A percentile compares a stretch with the other conserved stretches of the same genome.
Evolutionary conservation across 139 green algal genomes (phyloP).

Genomic region (Chloropicon primus): DNA sequence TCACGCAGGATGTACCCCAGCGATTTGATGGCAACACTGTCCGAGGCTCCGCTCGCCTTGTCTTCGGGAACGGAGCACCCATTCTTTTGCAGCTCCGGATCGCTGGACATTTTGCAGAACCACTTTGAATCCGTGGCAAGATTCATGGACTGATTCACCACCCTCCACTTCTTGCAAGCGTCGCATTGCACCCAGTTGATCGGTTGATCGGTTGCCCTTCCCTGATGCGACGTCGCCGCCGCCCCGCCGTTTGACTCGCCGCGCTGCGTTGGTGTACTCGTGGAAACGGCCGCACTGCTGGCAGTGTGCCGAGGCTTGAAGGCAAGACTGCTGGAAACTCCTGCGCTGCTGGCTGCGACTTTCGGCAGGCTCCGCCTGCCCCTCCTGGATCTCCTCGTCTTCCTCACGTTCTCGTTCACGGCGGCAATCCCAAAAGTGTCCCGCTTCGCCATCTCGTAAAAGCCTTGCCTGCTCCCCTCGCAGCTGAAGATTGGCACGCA

Average conservation of each 20-base stretch:
- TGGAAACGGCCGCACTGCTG: too few species aligned
- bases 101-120: conserved; percentile 50
- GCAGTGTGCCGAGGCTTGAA: too few species aligned
- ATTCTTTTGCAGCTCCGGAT: conserved; percentile 1
- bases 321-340: too few species aligned
- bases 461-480: background rate
- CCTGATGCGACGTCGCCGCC: too few species aligned
- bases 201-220: background rate
- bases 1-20: background rate
- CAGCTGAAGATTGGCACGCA: background rate
- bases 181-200: conserved; percentile 47
- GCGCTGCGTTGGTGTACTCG: too few species aligned
- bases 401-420: too few species aligned
- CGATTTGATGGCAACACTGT: background rate
- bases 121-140: conserved; percentile 19
- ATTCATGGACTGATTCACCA: conserved; percentile 16
- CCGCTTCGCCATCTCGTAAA: background rate
- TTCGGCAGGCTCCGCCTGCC: background rate
- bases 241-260: too few species aligned
- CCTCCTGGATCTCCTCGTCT: background rate
- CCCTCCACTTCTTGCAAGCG: conserved; percentile 54
- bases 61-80: background rate
- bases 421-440: background rate
- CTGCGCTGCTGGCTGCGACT: too few species aligned
- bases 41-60: background rate